Evolutionary conservation across 108 stramenopile genomes (phyloP).

Genomic region (Discostella stelligeroides): DNA sequence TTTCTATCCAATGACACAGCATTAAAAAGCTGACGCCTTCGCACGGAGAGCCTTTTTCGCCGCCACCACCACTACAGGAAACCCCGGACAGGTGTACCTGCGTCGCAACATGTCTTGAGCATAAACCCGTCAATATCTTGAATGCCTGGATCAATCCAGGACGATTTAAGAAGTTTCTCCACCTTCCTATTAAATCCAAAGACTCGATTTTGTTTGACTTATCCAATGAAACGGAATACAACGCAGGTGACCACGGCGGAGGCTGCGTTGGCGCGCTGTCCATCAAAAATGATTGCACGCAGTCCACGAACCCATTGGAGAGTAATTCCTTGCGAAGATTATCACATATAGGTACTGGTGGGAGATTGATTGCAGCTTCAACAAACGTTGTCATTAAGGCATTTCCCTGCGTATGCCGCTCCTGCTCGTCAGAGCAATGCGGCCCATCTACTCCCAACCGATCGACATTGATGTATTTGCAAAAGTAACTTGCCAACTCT

Average conservation of each 20-base stretch:
- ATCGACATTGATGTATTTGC: slow-evolving; percentile 61
- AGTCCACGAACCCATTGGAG: slow-evolving; percentile 68
- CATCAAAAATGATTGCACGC: slow-evolving; percentile 55
- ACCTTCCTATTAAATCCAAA: slow-evolving; percentile 34
- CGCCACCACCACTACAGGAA: background rate
- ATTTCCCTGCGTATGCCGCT: background rate
- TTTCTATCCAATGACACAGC: slow-evolving; percentile 84
- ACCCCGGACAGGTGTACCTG: slow-evolving; percentile 43
- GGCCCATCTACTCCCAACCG: slow-evolving; percentile 23
- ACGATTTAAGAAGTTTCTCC: slow-evolving; percentile 65
- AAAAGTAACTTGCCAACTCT: slow-evolving; percentile 55
- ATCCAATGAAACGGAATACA: slow-evolving; percentile 53
- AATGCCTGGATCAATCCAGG: slow-evolving; percentile 65
- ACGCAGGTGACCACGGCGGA: slow-evolving; percentile 77
- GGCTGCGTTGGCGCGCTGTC: slow-evolving; percentile 61
- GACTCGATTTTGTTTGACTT: background rate
- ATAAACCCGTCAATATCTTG: slow-evolving; percentile 69
- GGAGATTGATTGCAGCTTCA: slow-evolving; percentile 74
- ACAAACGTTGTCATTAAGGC: slow-evolving; percentile 50
- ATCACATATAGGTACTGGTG: slow-evolving; percentile 75
- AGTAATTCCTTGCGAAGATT: slow-evolving; percentile 67
- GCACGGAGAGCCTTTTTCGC: slow-evolving; percentile 9
- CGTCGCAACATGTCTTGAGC: slow-evolving; percentile 59
- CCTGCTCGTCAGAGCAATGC: background rate
- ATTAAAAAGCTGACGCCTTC: slow-evolving; percentile 41